phyloP scores from a whole-genome alignment of 306 rosid genomes.

The Casuarina equisetifolia region DNA sequence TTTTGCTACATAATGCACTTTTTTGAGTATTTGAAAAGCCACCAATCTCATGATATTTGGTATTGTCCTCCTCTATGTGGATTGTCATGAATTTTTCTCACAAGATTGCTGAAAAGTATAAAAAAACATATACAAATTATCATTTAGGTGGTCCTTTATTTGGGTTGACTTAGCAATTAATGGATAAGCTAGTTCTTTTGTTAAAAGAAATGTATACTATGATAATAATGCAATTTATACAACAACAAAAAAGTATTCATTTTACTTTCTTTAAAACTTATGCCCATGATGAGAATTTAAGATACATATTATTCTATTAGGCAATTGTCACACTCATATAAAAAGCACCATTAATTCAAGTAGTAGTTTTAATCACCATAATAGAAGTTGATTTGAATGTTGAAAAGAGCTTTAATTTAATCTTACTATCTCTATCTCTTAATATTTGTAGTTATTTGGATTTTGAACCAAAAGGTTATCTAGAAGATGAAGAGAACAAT shows the following conservation, averaged over 20 bases:
- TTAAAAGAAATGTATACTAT: background rate
- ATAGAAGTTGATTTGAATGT: slow-evolving; percentile 54
- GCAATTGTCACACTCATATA: slow-evolving; percentile 74
- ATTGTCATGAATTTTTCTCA: slow-evolving; percentile 95
- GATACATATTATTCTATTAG: slow-evolving; percentile 79
- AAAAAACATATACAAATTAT: slow-evolving; percentile 35
- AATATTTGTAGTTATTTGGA: slow-evolving; percentile 69
- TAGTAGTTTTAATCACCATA: slow-evolving; percentile 51
- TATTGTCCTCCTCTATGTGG: slow-evolving; percentile 87
- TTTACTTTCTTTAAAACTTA: slow-evolving; percentile 73
- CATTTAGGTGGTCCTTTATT: too few relatives aligned
- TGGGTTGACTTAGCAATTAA: slow-evolving; percentile 60
- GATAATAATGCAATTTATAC: background rate
- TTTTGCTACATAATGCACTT: slow-evolving; percentile 94
- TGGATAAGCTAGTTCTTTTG: slow-evolving; percentile 38
- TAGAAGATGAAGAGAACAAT: slow-evolving; percentile 94
- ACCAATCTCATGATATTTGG: slow-evolving; percentile 81
- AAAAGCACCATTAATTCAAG: slow-evolving; percentile 36
- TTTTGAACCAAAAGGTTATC: slow-evolving; percentile 98
- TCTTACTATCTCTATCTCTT: slow-evolving; percentile 61
- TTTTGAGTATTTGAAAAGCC: slow-evolving; percentile 95
- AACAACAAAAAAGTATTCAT: slow-evolving; percentile 10
- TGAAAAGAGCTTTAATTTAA: slow-evolving; percentile 49
- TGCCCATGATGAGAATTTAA: slow-evolving; percentile 85
- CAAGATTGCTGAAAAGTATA: slow-evolving; percentile 92